Conservation (phyloP, 2,329 filamentous ascomycete species). For the Dendryphion nanum region DNA sequence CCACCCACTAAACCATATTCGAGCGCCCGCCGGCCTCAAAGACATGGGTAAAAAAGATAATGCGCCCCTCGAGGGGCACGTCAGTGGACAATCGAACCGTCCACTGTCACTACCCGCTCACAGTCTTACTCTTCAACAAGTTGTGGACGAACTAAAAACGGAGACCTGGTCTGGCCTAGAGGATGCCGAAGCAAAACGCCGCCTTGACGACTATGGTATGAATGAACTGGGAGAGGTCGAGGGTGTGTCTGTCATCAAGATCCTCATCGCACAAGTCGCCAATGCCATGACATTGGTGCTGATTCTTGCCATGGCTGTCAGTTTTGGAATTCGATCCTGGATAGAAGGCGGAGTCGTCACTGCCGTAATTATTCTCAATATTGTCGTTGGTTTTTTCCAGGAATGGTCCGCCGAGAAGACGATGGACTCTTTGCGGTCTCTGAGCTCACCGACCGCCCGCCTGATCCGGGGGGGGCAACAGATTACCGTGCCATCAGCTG, state of each 20-base stretch:
- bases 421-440: slow-evolving; percentile 48
- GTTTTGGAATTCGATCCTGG: slow-evolving; percentile 47
- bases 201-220: slow-evolving; percentile 51
- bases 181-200: slow-evolving; percentile 53
- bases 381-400: slow-evolving; percentile 47
- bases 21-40: no score
- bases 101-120: slow-evolving; percentile 63
- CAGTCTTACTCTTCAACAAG: slow-evolving; percentile 52
- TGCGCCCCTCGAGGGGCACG: no score
- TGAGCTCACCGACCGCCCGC: slow-evolving; percentile 47
- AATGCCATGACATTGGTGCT: slow-evolving; percentile 74
- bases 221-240: slow-evolving; percentile 73
- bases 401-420: slow-evolving; percentile 50
- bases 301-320: slow-evolving; percentile 49
- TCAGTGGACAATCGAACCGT: slow-evolving; percentile 46
- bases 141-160: slow-evolving; percentile 59
- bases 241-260: slow-evolving; percentile 70
- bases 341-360: slow-evolving; percentile 50
- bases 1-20: no score
- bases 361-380: slow-evolving; percentile 46
- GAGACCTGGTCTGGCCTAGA: slow-evolving; percentile 67
- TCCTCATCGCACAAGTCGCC: slow-evolving; percentile 69
- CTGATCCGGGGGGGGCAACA: slow-evolving; percentile 55
- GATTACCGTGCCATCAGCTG: slow-evolving; percentile 52
- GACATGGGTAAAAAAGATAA: no score